phyloP scores from a whole-genome alignment of 495 filamentous ascomycete genomes.

The Talaromyces nanjingensis region DNA sequence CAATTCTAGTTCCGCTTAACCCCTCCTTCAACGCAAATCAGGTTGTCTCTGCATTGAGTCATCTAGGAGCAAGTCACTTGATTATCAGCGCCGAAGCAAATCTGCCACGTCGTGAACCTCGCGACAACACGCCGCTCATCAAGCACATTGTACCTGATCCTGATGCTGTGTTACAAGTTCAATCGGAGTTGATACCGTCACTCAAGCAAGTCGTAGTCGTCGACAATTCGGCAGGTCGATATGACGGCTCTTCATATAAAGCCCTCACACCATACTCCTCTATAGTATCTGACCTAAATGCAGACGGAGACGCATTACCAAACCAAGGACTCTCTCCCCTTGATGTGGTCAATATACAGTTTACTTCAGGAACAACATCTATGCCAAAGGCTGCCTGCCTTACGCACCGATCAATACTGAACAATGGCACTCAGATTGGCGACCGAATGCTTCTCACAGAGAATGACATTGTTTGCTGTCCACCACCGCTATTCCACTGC shows the following conservation, averaged over 20 bases:
- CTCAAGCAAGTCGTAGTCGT: conserved; percentile 67
- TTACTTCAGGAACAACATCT: conserved; percentile 89
- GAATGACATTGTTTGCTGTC: conserved; percentile 71
- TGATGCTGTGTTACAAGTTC: conserved; percentile 31
- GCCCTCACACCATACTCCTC: conserved; percentile 47
- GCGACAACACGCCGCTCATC: conserved; percentile 68
- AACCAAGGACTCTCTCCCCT: conserved; percentile 47
- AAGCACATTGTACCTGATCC: conserved; percentile 58
- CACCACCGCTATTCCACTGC: conserved; percentile 87
- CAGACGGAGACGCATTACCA: conserved; percentile 34
- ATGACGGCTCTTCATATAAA: conserved; percentile 39
- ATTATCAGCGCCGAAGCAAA: conserved; percentile 84
- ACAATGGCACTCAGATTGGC: conserved; percentile 80
- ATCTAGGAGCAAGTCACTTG: conserved; percentile 68
- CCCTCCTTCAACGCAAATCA: conserved; percentile 80
- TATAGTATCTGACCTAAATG: conserved; percentile 37
- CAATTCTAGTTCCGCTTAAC: conserved; percentile 86
- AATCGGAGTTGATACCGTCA: conserved; percentile 60
- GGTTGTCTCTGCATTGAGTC: conserved; percentile 68
- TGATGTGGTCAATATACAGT: conserved; percentile 92
- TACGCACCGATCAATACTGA: conserved; percentile 76
- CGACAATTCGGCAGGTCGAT: conserved; percentile 66
- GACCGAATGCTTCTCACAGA: conserved; percentile 72
- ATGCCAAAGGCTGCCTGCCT: conserved; percentile 89
- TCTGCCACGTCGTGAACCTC: conserved; percentile 69